phyloP scores from a whole-genome alignment of 495 filamentous ascomycete genomes.

The Hyaloscypha variabilis region DNA sequence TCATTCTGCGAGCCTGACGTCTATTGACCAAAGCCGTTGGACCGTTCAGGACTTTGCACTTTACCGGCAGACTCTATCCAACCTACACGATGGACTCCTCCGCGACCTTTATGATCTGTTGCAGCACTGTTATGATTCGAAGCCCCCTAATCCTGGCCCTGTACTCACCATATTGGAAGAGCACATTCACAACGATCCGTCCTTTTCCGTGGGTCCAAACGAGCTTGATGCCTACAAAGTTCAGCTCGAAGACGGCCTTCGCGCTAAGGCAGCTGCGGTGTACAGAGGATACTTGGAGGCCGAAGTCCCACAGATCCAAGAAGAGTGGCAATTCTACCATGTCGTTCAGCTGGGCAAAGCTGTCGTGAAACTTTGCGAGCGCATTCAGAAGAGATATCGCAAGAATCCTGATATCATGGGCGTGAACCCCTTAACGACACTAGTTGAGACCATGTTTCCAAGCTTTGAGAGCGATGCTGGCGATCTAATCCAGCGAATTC shows the following conservation, averaged over 20 bases:
- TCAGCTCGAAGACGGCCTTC: constrained; percentile 72
- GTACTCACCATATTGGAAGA: constrained; percentile 82
- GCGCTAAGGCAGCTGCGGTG: constrained; percentile 68
- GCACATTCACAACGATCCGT: constrained; percentile 78
- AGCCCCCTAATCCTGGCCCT: constrained; percentile 74
- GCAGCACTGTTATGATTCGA: constrained; percentile 86
- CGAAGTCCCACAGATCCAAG: constrained; percentile 71
- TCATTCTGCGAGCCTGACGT: constrained; percentile 44
- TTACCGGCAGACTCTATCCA: constrained; percentile 73
- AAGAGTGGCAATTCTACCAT: constrained; percentile 83
- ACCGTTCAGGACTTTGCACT: constrained; percentile 75
- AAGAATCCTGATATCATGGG: constrained; percentile 91
- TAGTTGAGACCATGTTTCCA: constrained; percentile 84
- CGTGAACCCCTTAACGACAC: constrained; percentile 78
- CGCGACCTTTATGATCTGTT: constrained; percentile 86
- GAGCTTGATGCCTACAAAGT: constrained; percentile 69
- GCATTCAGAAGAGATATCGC: constrained; percentile 87
- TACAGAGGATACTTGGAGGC: constrained; percentile 74
- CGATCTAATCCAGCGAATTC: constrained; percentile 78
- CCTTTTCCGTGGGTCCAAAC: constrained; percentile 69
- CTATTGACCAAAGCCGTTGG: constrained; percentile 63
- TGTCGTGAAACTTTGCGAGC: constrained; percentile 78
- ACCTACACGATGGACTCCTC: constrained; percentile 79
- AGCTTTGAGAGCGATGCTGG: constrained; percentile 86
- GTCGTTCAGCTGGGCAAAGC: constrained; percentile 86